Evolutionary conservation across 768 basidiomycete species (phyloP), one percentile per base, ranked within the genome.

Genomic region (Epithele typhae): DNA sequence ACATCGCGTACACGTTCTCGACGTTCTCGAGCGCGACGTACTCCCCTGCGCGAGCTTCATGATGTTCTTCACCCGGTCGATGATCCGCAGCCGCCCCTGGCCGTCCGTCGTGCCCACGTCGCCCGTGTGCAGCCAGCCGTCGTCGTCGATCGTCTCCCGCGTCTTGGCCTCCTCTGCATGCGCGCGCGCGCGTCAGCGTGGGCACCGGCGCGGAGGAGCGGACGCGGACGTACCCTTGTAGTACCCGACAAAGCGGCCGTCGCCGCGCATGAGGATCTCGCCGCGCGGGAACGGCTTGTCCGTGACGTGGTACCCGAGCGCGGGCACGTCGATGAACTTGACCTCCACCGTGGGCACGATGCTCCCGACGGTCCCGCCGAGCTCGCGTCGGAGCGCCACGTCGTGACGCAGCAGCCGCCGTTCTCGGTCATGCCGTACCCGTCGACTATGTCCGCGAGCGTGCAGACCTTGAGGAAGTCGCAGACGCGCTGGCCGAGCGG

Each of bases 11-110:
- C 45, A 79, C 59, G 60, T 88, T 88, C 68, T 97, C 94, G 43
- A 96, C 76, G 69, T 93, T 95, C 69, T 99, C 95, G 37, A 98
- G 75, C 30, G 95, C 95, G 45, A 99, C 94, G 62, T 98, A 99
- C 69, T 99, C 96, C 95, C 96, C 67, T 99, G 96, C 11, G 88
- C 74, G 37, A 99, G 87, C 69, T 99, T 99, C 87, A 97, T 91
- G 64, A 99, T 92, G 67, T 99, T 99, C 90, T 99, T 99, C 62
- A 97, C 81, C 47, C 96, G 81, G 68, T 99, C 96, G 48, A 99
- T 78, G 63, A 99, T 93, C 69, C 77, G 88, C 62, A 98, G 62
- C 21, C 95, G 82, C 11, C 95, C 93, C 34, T 62, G 67, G 0
- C 71, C 61, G 59, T 98, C 96, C 35, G 97, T 73, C 57, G 83